phyloP scores from a whole-genome alignment of 148 eudicot genomes.

The Chenopodium quinoa region DNA sequence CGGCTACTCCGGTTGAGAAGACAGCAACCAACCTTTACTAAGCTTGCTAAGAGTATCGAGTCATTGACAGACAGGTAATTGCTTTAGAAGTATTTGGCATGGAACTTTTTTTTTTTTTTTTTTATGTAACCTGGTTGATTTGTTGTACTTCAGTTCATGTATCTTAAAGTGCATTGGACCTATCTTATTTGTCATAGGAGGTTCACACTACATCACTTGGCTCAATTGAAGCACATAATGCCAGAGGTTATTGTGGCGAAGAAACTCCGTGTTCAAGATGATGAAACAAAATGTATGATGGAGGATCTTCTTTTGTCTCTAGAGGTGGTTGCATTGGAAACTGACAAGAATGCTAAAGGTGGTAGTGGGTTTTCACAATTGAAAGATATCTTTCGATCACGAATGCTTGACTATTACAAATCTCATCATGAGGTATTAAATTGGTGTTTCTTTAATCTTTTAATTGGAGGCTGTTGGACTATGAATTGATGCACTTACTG shows the following conservation, averaged over 20 bases:
- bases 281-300: slow-evolving; percentile 63
- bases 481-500: not conserved
- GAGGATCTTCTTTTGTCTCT: slow-evolving; percentile 63
- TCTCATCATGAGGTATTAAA: slow-evolving; percentile 54
- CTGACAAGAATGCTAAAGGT: slow-evolving; percentile 32
- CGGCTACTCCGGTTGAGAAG: slow-evolving; percentile 52
- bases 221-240: slow-evolving; percentile 70
- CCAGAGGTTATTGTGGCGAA: slow-evolving; percentile 64
- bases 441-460: not conserved
- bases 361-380: slow-evolving; percentile 34
- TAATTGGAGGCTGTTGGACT: not conserved
- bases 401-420: slow-evolving; percentile 38
- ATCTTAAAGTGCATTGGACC: slow-evolving; percentile 3
- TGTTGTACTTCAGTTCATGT: not conserved
- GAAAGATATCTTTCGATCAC: slow-evolving; percentile 51
- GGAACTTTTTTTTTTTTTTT: not conserved
- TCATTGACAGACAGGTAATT: slow-evolving; percentile 62
- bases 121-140: not conserved
- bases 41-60: slow-evolving; percentile 56
- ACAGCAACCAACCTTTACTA: slow-evolving; percentile 41
- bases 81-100: not conserved
- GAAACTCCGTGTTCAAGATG: slow-evolving; percentile 60
- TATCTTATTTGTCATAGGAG: slow-evolving; percentile 44
- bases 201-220: slow-evolving; percentile 63
- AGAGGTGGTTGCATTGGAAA: slow-evolving; percentile 37